Evolutionary conservation across 768 basidiomycete genomes (phyloP), one percentile per base, ranked within the genome.

Genomic region (Dentipellis fragilis): DNA sequence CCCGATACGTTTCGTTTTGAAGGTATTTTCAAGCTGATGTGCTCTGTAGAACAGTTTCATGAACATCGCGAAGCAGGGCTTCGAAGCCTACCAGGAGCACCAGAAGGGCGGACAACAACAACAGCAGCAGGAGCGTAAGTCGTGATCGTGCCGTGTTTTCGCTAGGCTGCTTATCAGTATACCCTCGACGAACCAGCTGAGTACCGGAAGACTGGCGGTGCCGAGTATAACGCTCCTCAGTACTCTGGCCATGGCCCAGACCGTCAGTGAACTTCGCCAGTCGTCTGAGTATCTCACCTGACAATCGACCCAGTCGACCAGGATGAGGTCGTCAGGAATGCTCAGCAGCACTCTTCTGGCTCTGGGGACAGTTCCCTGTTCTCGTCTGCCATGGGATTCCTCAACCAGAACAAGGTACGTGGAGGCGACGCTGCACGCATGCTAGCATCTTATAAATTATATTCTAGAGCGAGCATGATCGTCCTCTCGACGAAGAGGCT

Each of bases 21-120:
- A 11, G 5, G 34, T 29, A 21, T 12, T 17, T 45, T 17, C 6
- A 29, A 3, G 14, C 54, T 34, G 35, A 47, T 14, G 14, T 12
- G 29, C 17, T n/a, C 34, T 1, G n/a, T 55, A 86, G 88, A 86
- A 88, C 58, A 75, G 67, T 57, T 77, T 90, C 63, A 75, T 87
- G 38, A 80, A 80, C 56, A 67, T 90, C 61, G 89, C 87, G 10
- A 84, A 89, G 69, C 68, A 89, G 68, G 80, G 81, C 59, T 67
- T 77, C 61, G 67, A 79, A 39, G 73, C 80, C 65, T 81, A 81
- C 70, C 69, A 73, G 61, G 12, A 36, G 1, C 52, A 55, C 10
- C 60, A 61, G 17, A 29, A 11, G n/a, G 14, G 14, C 42, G 42
- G 14, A 45, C 42, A 45, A n/a, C n/a, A n/a, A 39, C 38, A 39